These are phyloP conservation scores for Apiotrichum akiyoshidainum DNA, from an alignment of 1,284 basidiomycete species.

Conservation along the genomic window DNA sequence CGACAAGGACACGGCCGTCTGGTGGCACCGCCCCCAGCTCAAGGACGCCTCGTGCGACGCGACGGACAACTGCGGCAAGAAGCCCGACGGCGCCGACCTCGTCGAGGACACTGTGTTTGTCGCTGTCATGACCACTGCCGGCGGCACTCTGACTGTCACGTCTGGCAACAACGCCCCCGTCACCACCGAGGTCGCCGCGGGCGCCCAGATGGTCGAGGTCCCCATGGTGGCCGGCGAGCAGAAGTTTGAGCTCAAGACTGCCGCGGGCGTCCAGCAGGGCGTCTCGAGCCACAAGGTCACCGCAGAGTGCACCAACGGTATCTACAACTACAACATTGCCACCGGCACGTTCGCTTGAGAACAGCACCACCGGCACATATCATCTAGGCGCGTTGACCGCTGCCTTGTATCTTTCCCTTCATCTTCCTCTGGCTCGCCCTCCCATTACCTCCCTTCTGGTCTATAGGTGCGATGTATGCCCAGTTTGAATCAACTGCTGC, in stretches of 20 bases:
- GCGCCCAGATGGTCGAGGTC: conserved; percentile 34
- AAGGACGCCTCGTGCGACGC: conserved; percentile 45
- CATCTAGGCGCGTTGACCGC: too few species aligned
- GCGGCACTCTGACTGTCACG: conserved; percentile 42
- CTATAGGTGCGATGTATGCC: too few species aligned
- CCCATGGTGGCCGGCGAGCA: conserved; percentile 43
- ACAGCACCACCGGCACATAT: too few species aligned
- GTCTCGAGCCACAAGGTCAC: conserved; percentile 26
- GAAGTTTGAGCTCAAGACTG: conserved; percentile 30
- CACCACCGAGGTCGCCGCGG: conserved; percentile 29
- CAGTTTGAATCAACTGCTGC: too few species aligned
- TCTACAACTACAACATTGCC: conserved; percentile 50
- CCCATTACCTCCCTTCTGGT: too few species aligned
- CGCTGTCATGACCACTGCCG: conserved; percentile 36
- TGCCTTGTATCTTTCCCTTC: too few species aligned
- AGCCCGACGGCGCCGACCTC: conserved; percentile 16
- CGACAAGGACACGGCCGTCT: conserved; percentile 42
- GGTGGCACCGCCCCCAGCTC: conserved; percentile 49
- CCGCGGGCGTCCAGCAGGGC: conserved; percentile 21
- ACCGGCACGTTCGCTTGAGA: conserved; percentile 20
- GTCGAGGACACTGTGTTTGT: conserved; percentile 46
- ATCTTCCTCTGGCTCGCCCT: too few species aligned
- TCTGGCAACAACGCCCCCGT: conserved; percentile 39
- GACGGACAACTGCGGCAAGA: conserved; percentile 42
- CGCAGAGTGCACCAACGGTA: conserved; percentile 42